These are phyloP conservation scores for Paramarasmius palmivorus DNA, from an alignment of 1,284 basidiomycete genomes.

Conservation along the genomic window DNA sequence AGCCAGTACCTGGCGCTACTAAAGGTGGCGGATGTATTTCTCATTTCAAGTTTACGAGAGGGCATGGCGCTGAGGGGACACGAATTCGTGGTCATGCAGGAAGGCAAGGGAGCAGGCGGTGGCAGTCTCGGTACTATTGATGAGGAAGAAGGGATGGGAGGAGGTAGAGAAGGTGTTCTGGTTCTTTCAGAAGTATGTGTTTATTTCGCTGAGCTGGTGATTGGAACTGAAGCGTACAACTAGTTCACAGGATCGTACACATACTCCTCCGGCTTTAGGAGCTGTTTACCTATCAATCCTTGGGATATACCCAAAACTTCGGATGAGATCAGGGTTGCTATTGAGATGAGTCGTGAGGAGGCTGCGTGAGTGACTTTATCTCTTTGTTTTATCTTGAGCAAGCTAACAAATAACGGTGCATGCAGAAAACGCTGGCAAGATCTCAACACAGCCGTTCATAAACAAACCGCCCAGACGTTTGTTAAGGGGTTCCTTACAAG, in stretches of 20 bases:
- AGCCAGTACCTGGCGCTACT: slow-evolving; percentile 83
- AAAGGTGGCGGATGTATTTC: slow-evolving; percentile 84
- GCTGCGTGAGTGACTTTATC: slow-evolving; percentile 53
- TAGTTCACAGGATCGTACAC: slow-evolving; percentile 87
- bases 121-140: neutral
- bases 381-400: no score
- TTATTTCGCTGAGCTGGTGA: neutral
- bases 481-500: slow-evolving; percentile 79
- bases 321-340: slow-evolving; percentile 73
- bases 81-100: slow-evolving; percentile 85
- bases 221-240: slow-evolving; percentile 2
- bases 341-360: slow-evolving; percentile 79
- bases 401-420: no score
- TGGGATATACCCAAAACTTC: slow-evolving; percentile 79
- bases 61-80: slow-evolving; percentile 86
- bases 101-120: slow-evolving; percentile 32
- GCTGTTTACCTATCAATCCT: slow-evolving; percentile 84
- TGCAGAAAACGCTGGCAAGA: slow-evolving; percentile 71
- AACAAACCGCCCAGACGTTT: slow-evolving; percentile 86
- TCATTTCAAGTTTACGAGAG: slow-evolving; percentile 82
- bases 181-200: slow-evolving; percentile 70
- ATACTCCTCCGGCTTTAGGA: slow-evolving; percentile 76
- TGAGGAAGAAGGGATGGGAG: slow-evolving; percentile 25
- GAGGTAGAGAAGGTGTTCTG: slow-evolving; percentile 56
- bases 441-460: slow-evolving; percentile 83